A percentile compares a stretch with the other conserved stretches of the same genome.
Evolutionary conservation across 2,329 filamentous ascomycete genomes (phyloP).

Genomic region (Cladosporium cucumerinum): DNA sequence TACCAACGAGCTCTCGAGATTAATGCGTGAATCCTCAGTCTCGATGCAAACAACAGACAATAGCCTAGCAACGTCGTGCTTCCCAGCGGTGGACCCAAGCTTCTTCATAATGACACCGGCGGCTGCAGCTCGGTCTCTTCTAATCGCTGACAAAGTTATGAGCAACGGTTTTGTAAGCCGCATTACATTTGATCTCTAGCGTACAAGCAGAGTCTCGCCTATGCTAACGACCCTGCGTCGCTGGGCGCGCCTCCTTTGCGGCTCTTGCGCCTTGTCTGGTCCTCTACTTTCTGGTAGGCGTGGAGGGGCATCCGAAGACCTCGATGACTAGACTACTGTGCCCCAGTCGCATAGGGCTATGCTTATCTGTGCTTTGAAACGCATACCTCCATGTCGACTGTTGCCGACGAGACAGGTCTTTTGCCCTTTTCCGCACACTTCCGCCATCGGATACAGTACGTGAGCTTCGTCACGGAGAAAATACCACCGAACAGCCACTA

Average conservation of each 20-base stretch:
- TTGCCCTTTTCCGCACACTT: neutral
- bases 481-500: neutral
- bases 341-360: neutral
- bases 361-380: neutral
- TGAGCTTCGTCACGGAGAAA: neutral
- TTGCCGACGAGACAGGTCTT: neutral
- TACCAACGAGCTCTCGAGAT: neutral
- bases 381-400: neutral
- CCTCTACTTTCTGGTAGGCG: neutral
- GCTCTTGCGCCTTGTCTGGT: neutral
- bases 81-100: neutral
- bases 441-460: neutral
- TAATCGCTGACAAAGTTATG: constrained; percentile 16
- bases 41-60: neutral
- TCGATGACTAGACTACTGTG: neutral
- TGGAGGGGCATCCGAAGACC: constrained; percentile 2
- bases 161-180: constrained; percentile 3
- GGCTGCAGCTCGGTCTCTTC: constrained; percentile 15
- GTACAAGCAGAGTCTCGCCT: neutral
- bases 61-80: constrained; percentile 10
- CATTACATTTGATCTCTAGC: neutral
- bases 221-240: neutral
- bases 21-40: neutral
- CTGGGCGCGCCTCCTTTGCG: neutral
- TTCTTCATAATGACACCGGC: constrained; percentile 12